Conservation (phyloP, 2,329 filamentous ascomycete species). For the Cytospora piceicola region DNA sequence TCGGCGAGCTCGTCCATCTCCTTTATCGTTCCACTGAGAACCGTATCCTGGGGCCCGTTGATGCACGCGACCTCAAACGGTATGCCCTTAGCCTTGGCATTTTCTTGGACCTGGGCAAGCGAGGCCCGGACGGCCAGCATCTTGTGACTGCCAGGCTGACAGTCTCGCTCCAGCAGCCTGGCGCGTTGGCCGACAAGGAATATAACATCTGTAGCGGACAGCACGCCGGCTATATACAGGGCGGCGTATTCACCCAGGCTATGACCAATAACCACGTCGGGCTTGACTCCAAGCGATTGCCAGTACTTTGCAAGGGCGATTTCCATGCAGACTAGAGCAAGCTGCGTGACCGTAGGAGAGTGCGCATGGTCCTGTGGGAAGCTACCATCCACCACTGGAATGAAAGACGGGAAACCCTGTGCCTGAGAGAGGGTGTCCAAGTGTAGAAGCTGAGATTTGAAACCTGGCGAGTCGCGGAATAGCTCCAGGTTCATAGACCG, state of each 20-base stretch:
- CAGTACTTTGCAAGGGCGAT: slow-evolving; percentile 49
- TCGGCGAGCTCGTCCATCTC: slow-evolving; percentile 46
- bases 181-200: slow-evolving; percentile 66
- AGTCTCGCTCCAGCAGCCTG: slow-evolving; percentile 57
- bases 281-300: slow-evolving; percentile 50
- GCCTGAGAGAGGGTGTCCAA: slow-evolving; percentile 39
- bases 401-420: slow-evolving; percentile 45
- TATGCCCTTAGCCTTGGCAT: slow-evolving; percentile 34
- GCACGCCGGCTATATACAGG: slow-evolving; percentile 66
- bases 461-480: too few relatives aligned
- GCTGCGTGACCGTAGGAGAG: slow-evolving; percentile 40
- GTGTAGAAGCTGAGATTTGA: slow-evolving; percentile 39
- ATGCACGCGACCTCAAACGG: slow-evolving; percentile 58
- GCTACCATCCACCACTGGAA: slow-evolving; percentile 48
- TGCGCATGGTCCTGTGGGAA: slow-evolving; percentile 25
- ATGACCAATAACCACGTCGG: slow-evolving; percentile 52
- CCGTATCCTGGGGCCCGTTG: slow-evolving; percentile 66
- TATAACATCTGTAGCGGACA: slow-evolving; percentile 64
- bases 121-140: slow-evolving; percentile 43
- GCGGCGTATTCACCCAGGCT: slow-evolving; percentile 72
- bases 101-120: slow-evolving; percentile 34
- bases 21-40: slow-evolving; percentile 57
- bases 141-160: slow-evolving; percentile 44
- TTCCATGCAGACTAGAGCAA: slow-evolving; percentile 45
- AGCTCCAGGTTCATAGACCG: too few relatives aligned